A percentile compares a stretch with the other conserved stretches of the same genome.
Evolutionary conservation across 2,329 filamentous ascomycete species (phyloP).

Genomic region (Fusarium acutatum): DNA sequence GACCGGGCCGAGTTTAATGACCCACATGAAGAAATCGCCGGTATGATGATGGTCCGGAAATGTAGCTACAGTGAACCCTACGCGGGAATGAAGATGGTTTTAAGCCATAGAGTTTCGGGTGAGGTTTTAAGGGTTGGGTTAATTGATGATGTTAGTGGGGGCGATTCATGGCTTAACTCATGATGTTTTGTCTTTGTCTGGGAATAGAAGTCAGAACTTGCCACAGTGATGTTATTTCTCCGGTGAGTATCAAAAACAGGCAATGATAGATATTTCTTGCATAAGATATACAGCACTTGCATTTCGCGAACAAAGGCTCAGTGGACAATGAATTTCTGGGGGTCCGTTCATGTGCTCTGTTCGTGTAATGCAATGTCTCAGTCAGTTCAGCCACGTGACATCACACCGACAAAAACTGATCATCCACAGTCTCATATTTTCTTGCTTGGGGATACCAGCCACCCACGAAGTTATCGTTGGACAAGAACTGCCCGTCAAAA

Average conservation of each 20-base stretch:
- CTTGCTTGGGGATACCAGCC: slow-evolving; percentile 26
- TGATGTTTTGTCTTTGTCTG: neutral
- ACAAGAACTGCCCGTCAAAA: slow-evolving; percentile 13
- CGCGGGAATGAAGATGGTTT: neutral
- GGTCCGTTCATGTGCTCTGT: neutral
- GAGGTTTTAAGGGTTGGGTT: neutral
- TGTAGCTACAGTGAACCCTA: slow-evolving; percentile 24
- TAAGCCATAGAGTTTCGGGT: neutral
- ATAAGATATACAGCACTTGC: neutral
- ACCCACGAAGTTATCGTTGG: slow-evolving; percentile 18
- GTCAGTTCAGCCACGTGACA: slow-evolving; percentile 38
- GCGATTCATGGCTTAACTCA: neutral
- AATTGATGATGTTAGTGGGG: neutral
- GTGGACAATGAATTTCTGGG: neutral
- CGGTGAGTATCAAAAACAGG: neutral
- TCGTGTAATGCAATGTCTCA: slow-evolving; percentile 3
- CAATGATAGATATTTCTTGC: slow-evolving; percentile 1
- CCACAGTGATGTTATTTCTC: slow-evolving; percentile 11
- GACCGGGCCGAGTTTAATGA: slow-evolving; percentile 35
- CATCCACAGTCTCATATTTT: slow-evolving; percentile 16
- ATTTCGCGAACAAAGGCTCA: neutral
- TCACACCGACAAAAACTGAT: slow-evolving; percentile 40
- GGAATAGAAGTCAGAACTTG: neutral
- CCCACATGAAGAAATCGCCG: slow-evolving; percentile 26
- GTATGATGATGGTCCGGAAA: slow-evolving; percentile 3